Percentiles rank a stretch among this genome's conserved stretches.
Evolutionary conservation across 371 early-diverging fungal species (phyloP).

Genomic region (Haplosporangium sp.): DNA sequence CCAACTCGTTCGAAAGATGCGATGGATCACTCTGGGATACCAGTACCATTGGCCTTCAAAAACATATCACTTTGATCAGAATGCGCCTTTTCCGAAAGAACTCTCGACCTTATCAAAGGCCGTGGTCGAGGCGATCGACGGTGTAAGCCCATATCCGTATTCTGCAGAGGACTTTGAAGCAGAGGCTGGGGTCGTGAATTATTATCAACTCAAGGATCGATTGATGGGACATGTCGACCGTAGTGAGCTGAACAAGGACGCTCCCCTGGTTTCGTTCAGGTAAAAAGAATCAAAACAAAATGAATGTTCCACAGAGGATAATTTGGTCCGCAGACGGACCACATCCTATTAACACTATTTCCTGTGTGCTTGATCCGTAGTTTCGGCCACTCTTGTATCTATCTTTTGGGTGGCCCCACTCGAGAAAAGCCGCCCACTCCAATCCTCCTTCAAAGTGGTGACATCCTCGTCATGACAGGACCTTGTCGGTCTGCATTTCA

Average conservation of each 20-base stretch:
- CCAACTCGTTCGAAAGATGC: conserved; percentile 68
- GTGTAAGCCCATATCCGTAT: conserved; percentile 55
- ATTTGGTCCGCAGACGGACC: background rate
- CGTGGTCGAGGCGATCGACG: conserved; percentile 66
- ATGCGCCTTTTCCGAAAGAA: conserved; percentile 66
- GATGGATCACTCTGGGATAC: conserved; percentile 92
- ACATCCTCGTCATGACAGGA: conserved; percentile 88
- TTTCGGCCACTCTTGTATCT: conserved; percentile 84
- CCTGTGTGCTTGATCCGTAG: conserved; percentile 44
- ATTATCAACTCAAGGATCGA: conserved; percentile 86
- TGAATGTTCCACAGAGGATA: background rate
- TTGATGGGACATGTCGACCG: conserved; percentile 96
- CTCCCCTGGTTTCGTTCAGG: conserved; percentile 89
- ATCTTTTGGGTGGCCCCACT: conserved; percentile 79
- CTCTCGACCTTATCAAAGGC: conserved; percentile 66
- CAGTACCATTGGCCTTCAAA: conserved; percentile 95
- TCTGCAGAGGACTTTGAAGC: conserved; percentile 65
- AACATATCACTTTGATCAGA: conserved; percentile 72
- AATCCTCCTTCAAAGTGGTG: conserved; percentile 80
- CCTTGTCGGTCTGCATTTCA: conserved; percentile 79
- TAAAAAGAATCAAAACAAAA: conserved; percentile 25
- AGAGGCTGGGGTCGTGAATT: conserved; percentile 96
- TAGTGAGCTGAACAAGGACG: conserved; percentile 89
- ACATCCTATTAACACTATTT: background rate
- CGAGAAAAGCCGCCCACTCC: conserved; percentile 75